Evolutionary conservation across 2,329 filamentous ascomycete species (phyloP), one percentile per base, ranked within the genome.

Genomic region (Ophiostoma ips): DNA sequence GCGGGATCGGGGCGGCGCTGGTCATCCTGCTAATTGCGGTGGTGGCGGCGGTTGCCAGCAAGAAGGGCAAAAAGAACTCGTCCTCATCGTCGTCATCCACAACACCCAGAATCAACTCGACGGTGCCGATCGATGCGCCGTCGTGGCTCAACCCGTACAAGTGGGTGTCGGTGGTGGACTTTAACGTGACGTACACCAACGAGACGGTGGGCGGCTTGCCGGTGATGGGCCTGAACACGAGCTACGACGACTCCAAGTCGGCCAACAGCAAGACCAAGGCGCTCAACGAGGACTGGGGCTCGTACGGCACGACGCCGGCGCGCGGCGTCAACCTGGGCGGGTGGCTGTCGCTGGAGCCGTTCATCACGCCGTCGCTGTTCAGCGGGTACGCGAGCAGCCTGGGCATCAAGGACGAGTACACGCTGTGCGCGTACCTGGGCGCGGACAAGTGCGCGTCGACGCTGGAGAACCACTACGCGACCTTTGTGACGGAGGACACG

Each of bases 341-440:
- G 12, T 98, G 92, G 92, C 76, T 98, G 2, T 85, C 84, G 3
- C 69, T 98, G 12, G 92, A 98, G 61, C 92, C 92, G 0, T 95
- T 94, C 63, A 96, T 98, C 62, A 90, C 87, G 4, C 92, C 92
- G 0, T 95, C 89, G 0, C 74, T 95, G 24, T 98, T 98, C 67
- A 47, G 48, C 40, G 68, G 79, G 54, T 75, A 75, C 54, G 87
- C 83, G 61, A 68, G 71, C 5, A 62, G 64, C 15, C 57, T 81
- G 69, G 69, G 78, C 5, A 77, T 96, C 38, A 74, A 96, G 16
- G 92, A 98, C 61, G 92, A 98, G 64, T 96, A 78, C 66, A 94
- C 85, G 0, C 71, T 96, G 21, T 79, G 78, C 53, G 65, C 71
- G 41, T 75, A 84, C 56, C 75, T 96, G 1, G 90, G 87, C 0